Evolutionary conservation across 2,329 filamentous ascomycete genomes (phyloP), one percentile per base, ranked within the genome.

Genomic region (Hyphodiscus sp.): DNA sequence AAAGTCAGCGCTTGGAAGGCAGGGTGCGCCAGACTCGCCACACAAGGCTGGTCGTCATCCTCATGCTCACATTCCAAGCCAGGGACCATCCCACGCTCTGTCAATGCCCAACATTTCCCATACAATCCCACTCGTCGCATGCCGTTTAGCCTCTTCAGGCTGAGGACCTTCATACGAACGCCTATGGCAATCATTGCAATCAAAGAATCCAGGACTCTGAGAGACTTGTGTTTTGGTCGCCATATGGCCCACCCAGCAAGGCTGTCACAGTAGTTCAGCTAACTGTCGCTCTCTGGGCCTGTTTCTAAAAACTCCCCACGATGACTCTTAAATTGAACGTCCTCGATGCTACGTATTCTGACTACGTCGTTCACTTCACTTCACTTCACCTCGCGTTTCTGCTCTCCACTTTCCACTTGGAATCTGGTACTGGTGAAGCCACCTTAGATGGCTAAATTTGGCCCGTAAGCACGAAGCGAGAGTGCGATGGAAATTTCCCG

Each of bases 391-490:
- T 33, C 29, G 29, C 29, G 13, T 33, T 33, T 33, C 29, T 33
- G 29, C 9, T 44, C n/a, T n/a, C n/a, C n/a, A n/a, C n/a, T n/a
- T 45, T 23, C 15, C 47, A 20, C 7, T 26, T 23, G 38, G 47
- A 38, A 41, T 42, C n/a, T 16, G 4, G 18, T 7, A 20, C 15
- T 13, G 33, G 33, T 38, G 29, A 26, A 50, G 50, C 51, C 53
- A 51, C 54, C 53, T 53, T 53, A 53, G 42, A 54, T 45, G 18
- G 45, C 55, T 57, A 52, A 51, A 55, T 53, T 49, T 54, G 54
- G 45, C 55, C n/a, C 30, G 52, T 59, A 57, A 59, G 55, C 57
- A 52, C 41, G 50, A 58, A 54, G 43, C 49, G 44, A 58, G n/a
- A 51, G 20, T 29, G 15, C 20, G 50, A 33, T 43, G 44, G 48